Evolutionary conservation across 352 stramenopile genomes (phyloP).

Genomic region (Phytophthora uliginosa): DNA sequence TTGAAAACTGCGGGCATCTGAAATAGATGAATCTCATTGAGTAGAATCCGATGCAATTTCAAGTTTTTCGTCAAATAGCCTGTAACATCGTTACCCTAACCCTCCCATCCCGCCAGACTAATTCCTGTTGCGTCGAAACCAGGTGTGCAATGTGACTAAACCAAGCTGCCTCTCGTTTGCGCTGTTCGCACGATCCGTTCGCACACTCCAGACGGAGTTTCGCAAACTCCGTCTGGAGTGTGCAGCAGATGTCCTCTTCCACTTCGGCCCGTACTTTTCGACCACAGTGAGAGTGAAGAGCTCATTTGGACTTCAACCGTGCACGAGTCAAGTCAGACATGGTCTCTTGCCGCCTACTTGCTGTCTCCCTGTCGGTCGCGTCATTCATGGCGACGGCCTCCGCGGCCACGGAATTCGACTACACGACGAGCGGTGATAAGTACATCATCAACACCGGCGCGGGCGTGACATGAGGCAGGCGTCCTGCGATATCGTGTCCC

Average conservation of each 20-base stretch:
- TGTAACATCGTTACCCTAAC: too few species aligned
- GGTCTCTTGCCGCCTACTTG: not conserved
- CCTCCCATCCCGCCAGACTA: too few species aligned
- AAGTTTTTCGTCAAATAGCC: too few species aligned
- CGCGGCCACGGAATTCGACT: too few species aligned
- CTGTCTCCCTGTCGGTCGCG: too few species aligned
- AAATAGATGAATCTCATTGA: too few species aligned
- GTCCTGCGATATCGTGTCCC: conserved; percentile 50
- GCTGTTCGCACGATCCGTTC: conserved; percentile 25
- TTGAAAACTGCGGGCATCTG: too few species aligned
- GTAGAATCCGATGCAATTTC: too few species aligned
- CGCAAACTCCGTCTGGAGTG: conserved; percentile 24
- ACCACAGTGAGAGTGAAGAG: not conserved
- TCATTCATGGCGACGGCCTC: too few species aligned
- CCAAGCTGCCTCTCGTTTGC: conserved; percentile 1
- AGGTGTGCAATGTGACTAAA: too few species aligned
- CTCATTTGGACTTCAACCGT: conserved; percentile 21
- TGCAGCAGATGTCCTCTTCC: conserved; percentile 2
- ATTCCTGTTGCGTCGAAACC: too few species aligned
- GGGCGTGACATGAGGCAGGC: conserved; percentile 45
- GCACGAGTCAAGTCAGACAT: conserved; percentile 4
- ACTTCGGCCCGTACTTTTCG: not conserved
- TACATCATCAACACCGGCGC: conserved; percentile 47
- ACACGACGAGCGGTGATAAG: conserved; percentile 24
- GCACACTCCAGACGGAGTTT: too few species aligned